Evolutionary conservation across 2,329 filamentous ascomycete species (phyloP).

Genomic region (Anisogramma anomala): DNA sequence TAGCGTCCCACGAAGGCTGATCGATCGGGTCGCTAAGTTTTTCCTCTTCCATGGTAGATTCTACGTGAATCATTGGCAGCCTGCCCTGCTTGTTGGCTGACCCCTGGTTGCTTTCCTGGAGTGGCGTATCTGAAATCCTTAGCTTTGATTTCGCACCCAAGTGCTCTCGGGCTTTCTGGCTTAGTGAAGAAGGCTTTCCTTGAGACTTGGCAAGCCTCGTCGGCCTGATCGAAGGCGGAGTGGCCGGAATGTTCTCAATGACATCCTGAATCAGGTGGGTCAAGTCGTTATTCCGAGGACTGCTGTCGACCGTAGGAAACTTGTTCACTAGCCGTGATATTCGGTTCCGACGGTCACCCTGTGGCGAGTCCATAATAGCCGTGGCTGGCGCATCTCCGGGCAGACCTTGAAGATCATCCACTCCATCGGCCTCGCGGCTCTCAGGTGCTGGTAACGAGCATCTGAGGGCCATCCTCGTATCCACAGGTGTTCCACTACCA

Average conservation of each 20-base stretch:
- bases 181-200: constrained; percentile 1
- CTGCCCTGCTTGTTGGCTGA: too few species aligned
- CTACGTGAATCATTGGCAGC: background rate
- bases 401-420: constrained; percentile 22
- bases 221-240: constrained; percentile 2
- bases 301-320: constrained; percentile 10
- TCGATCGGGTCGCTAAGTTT: background rate
- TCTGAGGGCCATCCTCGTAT: constrained; percentile 8
- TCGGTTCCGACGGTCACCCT: background rate
- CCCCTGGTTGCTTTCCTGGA: background rate
- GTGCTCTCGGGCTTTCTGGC: background rate
- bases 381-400: background rate
- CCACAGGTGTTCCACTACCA: constrained; percentile 1
- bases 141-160: background rate
- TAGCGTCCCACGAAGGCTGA: background rate
- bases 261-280: constrained; percentile 9
- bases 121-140: background rate
- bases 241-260: constrained; percentile 9
- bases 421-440: constrained; percentile 19
- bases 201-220: background rate
- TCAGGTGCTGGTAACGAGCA: constrained; percentile 12
- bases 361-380: too few species aligned
- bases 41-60: background rate
- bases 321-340: constrained; percentile 8
- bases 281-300: constrained; percentile 6